Conservation (phyloP, 805 yeast genomes). For the Debaryomyces tyrocola region DNA sequence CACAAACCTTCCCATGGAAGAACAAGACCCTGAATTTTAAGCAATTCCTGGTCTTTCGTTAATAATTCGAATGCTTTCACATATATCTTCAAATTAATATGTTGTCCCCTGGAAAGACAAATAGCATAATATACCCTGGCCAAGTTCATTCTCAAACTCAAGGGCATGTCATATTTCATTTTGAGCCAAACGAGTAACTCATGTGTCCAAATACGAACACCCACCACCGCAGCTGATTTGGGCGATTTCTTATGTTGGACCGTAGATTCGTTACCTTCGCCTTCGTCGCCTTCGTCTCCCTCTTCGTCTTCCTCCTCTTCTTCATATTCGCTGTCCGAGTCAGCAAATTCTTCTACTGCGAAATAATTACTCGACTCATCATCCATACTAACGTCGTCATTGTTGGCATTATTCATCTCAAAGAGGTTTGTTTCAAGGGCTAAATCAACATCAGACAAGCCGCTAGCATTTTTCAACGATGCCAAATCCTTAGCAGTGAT, state of each 20-base stretch:
- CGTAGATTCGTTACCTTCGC: conserved; percentile 32
- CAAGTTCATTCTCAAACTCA: conserved; percentile 57
- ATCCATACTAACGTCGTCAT: conserved; percentile 7
- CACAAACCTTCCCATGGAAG: conserved; percentile 54
- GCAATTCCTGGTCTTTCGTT: conserved; percentile 46
- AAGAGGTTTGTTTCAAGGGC: conserved; percentile 56
- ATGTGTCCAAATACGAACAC: conserved; percentile 82
- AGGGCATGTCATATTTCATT: conserved; percentile 79
- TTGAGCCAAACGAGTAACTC: conserved; percentile 77
- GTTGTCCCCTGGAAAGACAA: conserved; percentile 71
- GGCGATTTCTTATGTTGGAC: conserved; percentile 62
- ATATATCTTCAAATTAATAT: conserved; percentile 57
- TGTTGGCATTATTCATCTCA: conserved; percentile 21
- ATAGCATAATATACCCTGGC: conserved; percentile 72
- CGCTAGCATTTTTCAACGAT: conserved; percentile 28
- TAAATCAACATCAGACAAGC: conserved; percentile 41
- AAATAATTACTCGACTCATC: conserved; percentile 16
- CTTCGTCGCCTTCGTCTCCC: conserved; percentile 33
- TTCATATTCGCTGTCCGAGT: conserved; percentile 37
- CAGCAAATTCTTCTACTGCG: conserved; percentile 25
- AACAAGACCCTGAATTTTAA: conserved; percentile 40
- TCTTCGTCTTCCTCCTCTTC: conserved; percentile 46
- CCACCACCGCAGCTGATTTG: conserved; percentile 69
- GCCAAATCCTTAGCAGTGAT: conserved; percentile 71
- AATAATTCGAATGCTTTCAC: conserved; percentile 60